Percentiles rank a stretch among this genome's conserved stretches.
These are phyloP conservation scores for Hyaloscypha variabilis DNA, from an alignment of 495 filamentous ascomycete genomes.

Conservation along the genomic window DNA sequence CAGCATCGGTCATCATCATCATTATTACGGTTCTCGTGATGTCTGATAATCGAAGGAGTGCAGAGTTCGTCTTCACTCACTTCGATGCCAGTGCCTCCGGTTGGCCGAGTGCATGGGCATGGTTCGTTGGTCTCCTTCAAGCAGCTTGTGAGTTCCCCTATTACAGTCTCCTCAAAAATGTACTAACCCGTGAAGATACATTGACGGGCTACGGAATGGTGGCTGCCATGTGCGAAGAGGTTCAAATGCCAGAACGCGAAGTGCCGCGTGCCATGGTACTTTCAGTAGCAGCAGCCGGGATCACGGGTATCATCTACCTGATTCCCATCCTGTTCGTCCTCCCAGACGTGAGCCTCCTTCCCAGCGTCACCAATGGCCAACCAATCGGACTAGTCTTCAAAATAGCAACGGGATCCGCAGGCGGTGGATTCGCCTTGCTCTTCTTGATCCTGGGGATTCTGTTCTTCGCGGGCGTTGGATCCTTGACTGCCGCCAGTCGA, in stretches of 20 bases:
- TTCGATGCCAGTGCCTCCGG: conserved; percentile 61
- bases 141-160: conserved; percentile 28
- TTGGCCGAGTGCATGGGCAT: conserved; percentile 56
- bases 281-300: conserved; percentile 58
- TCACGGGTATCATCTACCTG: conserved; percentile 62
- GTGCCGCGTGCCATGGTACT: conserved; percentile 62
- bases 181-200: conserved; percentile 47
- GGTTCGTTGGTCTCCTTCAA: conserved; percentile 54
- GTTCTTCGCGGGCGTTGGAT: conserved; percentile 61
- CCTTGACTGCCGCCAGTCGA: conserved; percentile 63
- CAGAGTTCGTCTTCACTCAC: conserved; percentile 62
- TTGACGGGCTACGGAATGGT: conserved; percentile 65
- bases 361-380: conserved; percentile 57
- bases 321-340: conserved; percentile 67
- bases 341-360: conserved; percentile 51
- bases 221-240: conserved; percentile 58
- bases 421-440: conserved; percentile 71
- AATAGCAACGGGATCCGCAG: conserved; percentile 57
- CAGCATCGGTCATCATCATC: conserved; percentile 61
- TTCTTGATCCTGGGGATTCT: conserved; percentile 73
- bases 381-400: conserved; percentile 61
- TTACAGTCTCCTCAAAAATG: conserved; percentile 31
- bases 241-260: conserved; percentile 56
- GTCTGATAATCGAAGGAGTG: conserved; percentile 53
- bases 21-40: conserved; percentile 59